Evolutionary conservation across 306 rosid genomes (phyloP).

Genomic region (Dryas alaskensis): DNA sequence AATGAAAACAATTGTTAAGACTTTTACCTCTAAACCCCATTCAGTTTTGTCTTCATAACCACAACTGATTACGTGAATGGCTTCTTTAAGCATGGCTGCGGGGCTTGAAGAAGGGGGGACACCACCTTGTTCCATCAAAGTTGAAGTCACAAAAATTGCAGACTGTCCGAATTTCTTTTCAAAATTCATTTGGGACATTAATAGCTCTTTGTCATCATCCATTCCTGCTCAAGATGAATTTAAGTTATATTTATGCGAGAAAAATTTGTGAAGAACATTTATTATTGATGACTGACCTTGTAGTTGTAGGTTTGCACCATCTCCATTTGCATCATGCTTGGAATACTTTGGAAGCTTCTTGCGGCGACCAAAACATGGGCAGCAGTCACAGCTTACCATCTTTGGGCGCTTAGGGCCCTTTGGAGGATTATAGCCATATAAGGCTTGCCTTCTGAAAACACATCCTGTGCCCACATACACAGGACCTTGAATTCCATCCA

Average conservation of each 20-base stretch:
- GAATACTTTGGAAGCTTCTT: constrained; percentile 63
- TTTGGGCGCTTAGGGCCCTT: constrained; percentile 91
- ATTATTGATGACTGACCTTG: constrained; percentile 10
- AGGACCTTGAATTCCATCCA: constrained; percentile 97
- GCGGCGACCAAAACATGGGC: constrained; percentile 88
- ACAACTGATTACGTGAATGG: constrained; percentile 84
- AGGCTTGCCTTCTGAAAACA: constrained; percentile 88
- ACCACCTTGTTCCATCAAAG: constrained; percentile 84
- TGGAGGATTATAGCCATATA: constrained; percentile 88
- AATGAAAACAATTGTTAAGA: constrained; percentile 11
- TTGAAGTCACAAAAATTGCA: constrained; percentile 88
- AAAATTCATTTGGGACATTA: constrained; percentile 90
- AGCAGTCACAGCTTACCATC: constrained; percentile 92
- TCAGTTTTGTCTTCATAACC: constrained; percentile 98
- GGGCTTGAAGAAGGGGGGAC: constrained; percentile 76
- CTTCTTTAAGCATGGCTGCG: constrained; percentile 83
- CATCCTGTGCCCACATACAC: constrained; percentile 98
- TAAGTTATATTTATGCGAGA: neutral
- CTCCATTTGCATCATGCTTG: constrained; percentile 61
- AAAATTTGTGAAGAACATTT: neutral
- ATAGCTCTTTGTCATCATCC: constrained; percentile 72
- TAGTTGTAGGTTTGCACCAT: constrained; percentile 48
- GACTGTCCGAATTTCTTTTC: constrained; percentile 94
- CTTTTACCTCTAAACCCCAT: constrained; percentile 89
- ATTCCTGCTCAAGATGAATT: constrained; percentile 36